These are phyloP conservation scores for Aureobasidium uvarum DNA, from an alignment of 2,329 filamentous ascomycete genomes.

Conservation along the genomic window DNA sequence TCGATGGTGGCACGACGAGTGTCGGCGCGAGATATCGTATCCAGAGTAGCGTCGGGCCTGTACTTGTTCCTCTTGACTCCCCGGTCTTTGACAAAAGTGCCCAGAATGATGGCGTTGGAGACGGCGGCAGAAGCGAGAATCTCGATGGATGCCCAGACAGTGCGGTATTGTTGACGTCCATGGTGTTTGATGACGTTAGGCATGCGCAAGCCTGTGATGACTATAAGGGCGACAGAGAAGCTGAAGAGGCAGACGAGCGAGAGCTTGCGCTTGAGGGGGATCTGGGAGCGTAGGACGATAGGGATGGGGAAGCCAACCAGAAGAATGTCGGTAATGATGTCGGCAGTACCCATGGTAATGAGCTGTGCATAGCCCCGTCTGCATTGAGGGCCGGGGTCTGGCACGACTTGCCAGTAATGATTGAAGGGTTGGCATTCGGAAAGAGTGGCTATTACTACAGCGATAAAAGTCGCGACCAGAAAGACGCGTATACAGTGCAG, in stretches of 20 bases:
- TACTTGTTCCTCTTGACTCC: constrained; percentile 89
- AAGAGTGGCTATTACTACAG: constrained; percentile 76
- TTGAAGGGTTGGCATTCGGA: constrained; percentile 69
- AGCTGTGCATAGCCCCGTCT: constrained; percentile 85
- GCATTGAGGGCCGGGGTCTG: constrained; percentile 81
- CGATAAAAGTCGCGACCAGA: constrained; percentile 74
- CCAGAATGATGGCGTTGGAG: constrained; percentile 84
- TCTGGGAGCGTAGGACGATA: constrained; percentile 75
- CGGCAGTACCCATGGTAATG: constrained; percentile 83
- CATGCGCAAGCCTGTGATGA: constrained; percentile 77
- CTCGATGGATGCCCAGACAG: constrained; percentile 84
- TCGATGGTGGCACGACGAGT: constrained; percentile 60
- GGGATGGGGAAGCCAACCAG: constrained; percentile 87
- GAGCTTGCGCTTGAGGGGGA: constrained; percentile 73
- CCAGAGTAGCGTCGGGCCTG: constrained; percentile 55
- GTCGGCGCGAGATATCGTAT: constrained; percentile 56
- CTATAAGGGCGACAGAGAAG: constrained; percentile 75
- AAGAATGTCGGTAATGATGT: constrained; percentile 83
- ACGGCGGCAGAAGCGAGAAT: constrained; percentile 84
- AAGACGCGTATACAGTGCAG: constrained; percentile 72
- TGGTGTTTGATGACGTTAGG: constrained; percentile 68
- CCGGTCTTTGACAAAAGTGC: constrained; percentile 86
- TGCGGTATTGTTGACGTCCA: constrained; percentile 81
- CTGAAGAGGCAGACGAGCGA: constrained; percentile 80
- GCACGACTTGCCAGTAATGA: constrained; percentile 58